Evolutionary conservation across 495 filamentous ascomycete species (phyloP), one percentile per base, ranked within the genome.

Genomic region (Alectoria sarmentosa): DNA sequence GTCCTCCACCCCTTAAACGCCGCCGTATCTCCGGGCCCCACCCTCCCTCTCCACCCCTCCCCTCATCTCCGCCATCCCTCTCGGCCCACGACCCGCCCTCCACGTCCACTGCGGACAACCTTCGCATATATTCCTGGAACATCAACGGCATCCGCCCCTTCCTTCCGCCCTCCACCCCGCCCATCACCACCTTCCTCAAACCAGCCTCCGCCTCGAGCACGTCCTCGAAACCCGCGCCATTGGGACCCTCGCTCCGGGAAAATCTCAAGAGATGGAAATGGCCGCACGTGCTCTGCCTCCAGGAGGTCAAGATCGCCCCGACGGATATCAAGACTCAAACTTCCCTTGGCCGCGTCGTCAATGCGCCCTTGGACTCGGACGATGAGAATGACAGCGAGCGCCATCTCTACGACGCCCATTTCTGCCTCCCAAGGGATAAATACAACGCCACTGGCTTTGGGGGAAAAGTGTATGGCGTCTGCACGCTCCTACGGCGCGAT

Each of bases 391-490:
- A 59, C 1, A 46, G 52, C 36, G 49, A 58, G 10, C 68, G 66
- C 19, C 71, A 73, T 19, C 67, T 69, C n/a, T 84, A 84, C 67
- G 70, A 72, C 1, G 69, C 73, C 0, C 67, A 79, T 56, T 74
- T 79, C 68, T 72, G 69, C 44, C 71, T 84, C 4, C 81, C 82
- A 2, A 65, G 65, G 3, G 82, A 84, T 66, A 74, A 67, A 54
- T 65, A 76, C 70, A 84, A 84, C 62, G 80, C 75, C 11, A 73
- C 66, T 3, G 78, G 77, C 11, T 82, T 80, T 41, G 71, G 75
- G 11, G 73, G 80, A 2, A 81, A 74, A 58, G 69, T 84, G 8
- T 79, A 84, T 64, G 82, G 82, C 58, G 80, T 84, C 14, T 78
- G 73, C 30, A 76, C 74, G 37, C 71, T 84, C 55, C 58, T 83